These are phyloP conservation scores for Annulohypoxylon nitens DNA, from an alignment of 495 filamentous ascomycete genomes.

Conservation along the genomic window DNA sequence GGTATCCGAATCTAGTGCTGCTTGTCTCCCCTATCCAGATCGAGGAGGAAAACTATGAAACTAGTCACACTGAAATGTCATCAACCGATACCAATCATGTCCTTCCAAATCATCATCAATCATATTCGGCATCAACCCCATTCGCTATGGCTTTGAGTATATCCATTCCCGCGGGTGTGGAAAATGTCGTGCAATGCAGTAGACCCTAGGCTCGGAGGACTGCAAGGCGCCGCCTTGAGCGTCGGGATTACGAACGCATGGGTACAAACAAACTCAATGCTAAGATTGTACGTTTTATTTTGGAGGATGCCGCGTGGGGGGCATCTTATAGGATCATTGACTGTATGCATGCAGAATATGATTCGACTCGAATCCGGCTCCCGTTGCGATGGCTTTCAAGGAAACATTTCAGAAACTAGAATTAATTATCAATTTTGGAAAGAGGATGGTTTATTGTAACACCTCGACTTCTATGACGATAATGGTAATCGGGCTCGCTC, in stretches of 20 bases:
- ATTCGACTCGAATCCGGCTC: neutral
- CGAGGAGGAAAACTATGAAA: conserved; percentile 17
- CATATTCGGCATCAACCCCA: conserved; percentile 15
- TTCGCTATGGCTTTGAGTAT: conserved; percentile 12
- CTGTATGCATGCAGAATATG: neutral
- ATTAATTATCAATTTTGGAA: neutral
- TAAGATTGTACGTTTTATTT: conserved; percentile 19
- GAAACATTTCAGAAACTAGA: neutral
- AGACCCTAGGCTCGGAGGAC: neutral
- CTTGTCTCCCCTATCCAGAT: conserved; percentile 1
- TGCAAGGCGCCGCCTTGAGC: neutral
- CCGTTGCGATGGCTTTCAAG: neutral
- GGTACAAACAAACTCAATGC: conserved; percentile 7
- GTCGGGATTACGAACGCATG: neutral
- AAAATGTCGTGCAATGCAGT: conserved; percentile 12
- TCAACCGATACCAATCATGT: conserved; percentile 21
- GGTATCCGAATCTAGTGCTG: conserved; percentile 20
- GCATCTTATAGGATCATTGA: neutral
- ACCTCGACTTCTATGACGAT: neutral
- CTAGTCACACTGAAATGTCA: conserved; percentile 14
- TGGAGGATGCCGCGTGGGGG: conserved; percentile 2
- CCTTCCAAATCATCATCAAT: neutral
- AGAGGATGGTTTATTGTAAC: neutral
- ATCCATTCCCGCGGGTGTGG: conserved; percentile 10
- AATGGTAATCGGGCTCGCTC: neutral